Evolutionary conservation across 2,329 filamentous ascomycete species (phyloP).

Genomic region (Penicillium fuscoglaucum): DNA sequence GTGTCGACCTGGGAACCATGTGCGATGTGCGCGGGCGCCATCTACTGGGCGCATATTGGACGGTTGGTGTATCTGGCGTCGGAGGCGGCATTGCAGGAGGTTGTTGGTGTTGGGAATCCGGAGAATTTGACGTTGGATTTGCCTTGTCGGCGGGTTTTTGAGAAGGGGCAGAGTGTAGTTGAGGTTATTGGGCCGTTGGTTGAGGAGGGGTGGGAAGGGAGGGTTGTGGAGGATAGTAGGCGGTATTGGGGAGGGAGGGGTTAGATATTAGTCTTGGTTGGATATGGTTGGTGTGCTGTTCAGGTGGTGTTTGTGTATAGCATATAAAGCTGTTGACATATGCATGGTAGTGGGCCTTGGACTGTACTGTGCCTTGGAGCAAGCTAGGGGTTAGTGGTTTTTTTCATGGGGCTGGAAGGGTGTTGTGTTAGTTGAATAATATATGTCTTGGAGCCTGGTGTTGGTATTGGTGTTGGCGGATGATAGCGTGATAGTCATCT

Average conservation of each 20-base stretch:
- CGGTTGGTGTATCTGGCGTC: conserved; percentile 53
- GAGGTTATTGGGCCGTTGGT: conserved; percentile 52
- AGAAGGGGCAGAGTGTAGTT: conserved; percentile 51
- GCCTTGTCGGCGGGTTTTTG: conserved; percentile 51
- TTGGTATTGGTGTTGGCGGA: not conserved
- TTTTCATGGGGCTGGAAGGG: not conserved
- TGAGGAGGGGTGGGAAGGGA: conserved; percentile 41
- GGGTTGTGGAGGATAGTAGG: conserved; percentile 49
- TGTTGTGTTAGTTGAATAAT: not conserved
- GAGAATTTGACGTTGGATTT: conserved; percentile 57
- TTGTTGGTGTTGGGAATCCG: conserved; percentile 51
- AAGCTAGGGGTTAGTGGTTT: not conserved
- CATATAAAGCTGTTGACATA: not conserved
- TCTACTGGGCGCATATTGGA: conserved; percentile 57
- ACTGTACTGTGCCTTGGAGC: not conserved
- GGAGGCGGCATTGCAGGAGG: conserved; percentile 47
- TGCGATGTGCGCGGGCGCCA: conserved; percentile 53
- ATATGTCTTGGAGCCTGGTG: not conserved
- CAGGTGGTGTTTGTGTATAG: not conserved
- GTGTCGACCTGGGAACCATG: conserved; percentile 59
- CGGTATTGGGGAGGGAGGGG: conserved; percentile 44
- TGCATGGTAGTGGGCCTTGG: not conserved
- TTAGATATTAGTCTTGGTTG: not conserved
- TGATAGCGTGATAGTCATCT: not conserved
- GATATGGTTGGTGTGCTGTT: not conserved